A percentile compares a stretch with the other conserved stretches of the same genome.
Evolutionary conservation across 2,329 filamentous ascomycete genomes (phyloP).

Genomic region (Colletotrichum abscissum): DNA sequence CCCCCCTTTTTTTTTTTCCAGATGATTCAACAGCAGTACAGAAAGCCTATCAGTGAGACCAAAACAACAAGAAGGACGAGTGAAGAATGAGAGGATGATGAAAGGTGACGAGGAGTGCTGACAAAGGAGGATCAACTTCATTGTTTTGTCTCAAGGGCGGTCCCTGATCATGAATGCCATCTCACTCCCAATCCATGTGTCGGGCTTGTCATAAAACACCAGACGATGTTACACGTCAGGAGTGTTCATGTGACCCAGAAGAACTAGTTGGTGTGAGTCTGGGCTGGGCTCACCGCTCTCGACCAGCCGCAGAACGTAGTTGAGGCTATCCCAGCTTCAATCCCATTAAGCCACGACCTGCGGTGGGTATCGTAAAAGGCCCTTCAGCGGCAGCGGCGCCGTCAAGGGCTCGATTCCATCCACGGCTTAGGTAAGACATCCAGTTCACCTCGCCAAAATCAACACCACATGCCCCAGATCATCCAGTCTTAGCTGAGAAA

Average conservation of each 20-base stretch:
- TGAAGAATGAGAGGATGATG: not conserved
- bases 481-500: not conserved
- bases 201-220: constrained; percentile 13
- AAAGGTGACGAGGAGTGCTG: not conserved
- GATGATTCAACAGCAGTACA: not conserved
- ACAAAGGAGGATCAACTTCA: not conserved
- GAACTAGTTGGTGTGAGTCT: not conserved
- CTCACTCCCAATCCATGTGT: constrained; percentile 1
- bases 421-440: constrained; percentile 14
- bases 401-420: not conserved
- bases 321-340: constrained; percentile 29
- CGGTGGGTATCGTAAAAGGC: constrained; percentile 15
- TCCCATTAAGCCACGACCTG: not conserved
- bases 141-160: not conserved
- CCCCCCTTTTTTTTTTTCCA: not conserved
- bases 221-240: constrained; percentile 12
- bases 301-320: constrained; percentile 1
- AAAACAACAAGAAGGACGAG: not conserved
- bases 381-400: constrained; percentile 27
- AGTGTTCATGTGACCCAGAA: constrained; percentile 25
- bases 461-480: not conserved
- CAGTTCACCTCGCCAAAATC: not conserved
- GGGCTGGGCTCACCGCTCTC: constrained; percentile 13
- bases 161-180: not conserved
- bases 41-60: not conserved